A percentile compares a stretch with the other conserved stretches of the same genome.
Conservation (phyloP, 495 filamentous ascomycete species). For the Parathielavia hyrcaniae region DNA sequence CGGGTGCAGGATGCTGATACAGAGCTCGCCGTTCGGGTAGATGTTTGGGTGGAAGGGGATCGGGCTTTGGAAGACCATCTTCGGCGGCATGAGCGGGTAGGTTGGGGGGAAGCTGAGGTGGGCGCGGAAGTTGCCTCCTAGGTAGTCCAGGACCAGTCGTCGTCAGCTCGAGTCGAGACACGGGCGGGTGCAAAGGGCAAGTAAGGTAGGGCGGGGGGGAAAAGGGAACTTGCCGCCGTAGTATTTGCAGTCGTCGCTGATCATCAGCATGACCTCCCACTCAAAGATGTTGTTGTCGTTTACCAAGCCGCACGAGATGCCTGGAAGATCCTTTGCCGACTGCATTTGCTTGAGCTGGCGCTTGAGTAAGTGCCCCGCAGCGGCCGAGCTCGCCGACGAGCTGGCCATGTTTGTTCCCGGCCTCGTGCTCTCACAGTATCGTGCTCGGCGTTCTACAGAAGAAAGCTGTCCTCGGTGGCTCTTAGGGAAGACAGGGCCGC, state of each 20-base stretch:
- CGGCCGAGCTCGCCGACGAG: conserved; percentile 30
- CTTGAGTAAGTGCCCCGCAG: conserved; percentile 66
- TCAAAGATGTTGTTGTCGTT: conserved; percentile 87
- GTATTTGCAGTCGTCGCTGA: conserved; percentile 89
- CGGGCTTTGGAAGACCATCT: conserved; percentile 80
- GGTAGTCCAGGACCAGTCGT: background rate
- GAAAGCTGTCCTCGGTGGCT: background rate
- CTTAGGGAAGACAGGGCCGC: background rate
- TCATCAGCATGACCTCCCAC: conserved; percentile 99
- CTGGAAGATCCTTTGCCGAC: conserved; percentile 80
- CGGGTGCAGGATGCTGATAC: conserved; percentile 94
- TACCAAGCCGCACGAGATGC: conserved; percentile 86
- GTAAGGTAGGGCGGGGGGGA: background rate
- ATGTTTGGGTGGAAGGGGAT: conserved; percentile 94
- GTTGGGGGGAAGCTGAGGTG: conserved; percentile 69
- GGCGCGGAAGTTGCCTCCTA: conserved; percentile 85
- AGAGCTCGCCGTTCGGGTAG: conserved; percentile 83
- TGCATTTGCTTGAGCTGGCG: conserved; percentile 94
- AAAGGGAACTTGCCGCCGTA: conserved; percentile 62
- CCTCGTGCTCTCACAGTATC: background rate
- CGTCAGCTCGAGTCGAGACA: background rate
- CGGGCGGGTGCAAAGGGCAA: background rate
- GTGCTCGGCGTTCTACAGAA: background rate
- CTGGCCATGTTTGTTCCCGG: conserved; percentile 22
- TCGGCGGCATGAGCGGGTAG: conserved; percentile 86